These are phyloP conservation scores for Camellia granthamiana DNA, from an alignment of 148 eudicot species.

Conservation along the genomic window DNA sequence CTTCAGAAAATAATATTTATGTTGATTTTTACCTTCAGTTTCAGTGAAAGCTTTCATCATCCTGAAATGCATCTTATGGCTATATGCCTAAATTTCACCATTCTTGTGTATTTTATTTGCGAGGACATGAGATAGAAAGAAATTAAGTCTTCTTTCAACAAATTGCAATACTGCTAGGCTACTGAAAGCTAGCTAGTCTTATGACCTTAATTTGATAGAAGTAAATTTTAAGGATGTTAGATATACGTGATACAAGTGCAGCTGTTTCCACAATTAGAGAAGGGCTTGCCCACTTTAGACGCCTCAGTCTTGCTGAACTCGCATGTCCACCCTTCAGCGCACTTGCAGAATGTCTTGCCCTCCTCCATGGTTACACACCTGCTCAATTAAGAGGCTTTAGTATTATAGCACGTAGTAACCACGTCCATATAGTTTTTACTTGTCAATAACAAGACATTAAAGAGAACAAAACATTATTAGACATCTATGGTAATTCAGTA, in stretches of 20 bases:
- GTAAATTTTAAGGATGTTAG: background rate
- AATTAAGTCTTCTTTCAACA: too few relatives aligned
- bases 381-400: background rate
- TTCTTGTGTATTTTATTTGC: background rate
- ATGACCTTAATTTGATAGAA: background rate
- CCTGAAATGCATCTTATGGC: background rate
- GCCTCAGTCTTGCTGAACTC: background rate
- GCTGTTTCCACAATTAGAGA: background rate
- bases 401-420: background rate
- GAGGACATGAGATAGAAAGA: too few relatives aligned
- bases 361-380: background rate
- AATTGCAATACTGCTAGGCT: too few relatives aligned
- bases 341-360: background rate
- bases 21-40: background rate
- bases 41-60: background rate
- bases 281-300: background rate
- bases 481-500: background rate
- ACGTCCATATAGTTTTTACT: background rate
- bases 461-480: background rate
- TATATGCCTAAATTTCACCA: background rate
- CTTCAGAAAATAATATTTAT: too few relatives aligned
- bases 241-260: background rate
- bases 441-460: background rate
- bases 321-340: background rate
- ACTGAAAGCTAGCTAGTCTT: too few relatives aligned